Base-by-base conservation (phyloP, 164 flowering plant genomes). In the Warburgia ugandensis region DNA sequence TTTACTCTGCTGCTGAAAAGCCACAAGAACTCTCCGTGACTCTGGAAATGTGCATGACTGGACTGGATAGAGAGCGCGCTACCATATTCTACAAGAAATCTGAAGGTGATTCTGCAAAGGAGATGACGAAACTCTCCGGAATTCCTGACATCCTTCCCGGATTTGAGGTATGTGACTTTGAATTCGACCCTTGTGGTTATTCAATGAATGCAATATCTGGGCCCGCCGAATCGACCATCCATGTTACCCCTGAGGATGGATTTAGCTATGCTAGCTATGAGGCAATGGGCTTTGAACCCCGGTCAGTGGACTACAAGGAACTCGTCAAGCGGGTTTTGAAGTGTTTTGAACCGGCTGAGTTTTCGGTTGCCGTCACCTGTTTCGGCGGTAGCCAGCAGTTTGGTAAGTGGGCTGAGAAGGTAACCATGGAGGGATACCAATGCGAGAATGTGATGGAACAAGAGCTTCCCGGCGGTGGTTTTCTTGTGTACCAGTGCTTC, bases 221-320 rank as follows among this genome's bases (percentile, higher is more conserved):
- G 0, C 22, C 31, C 3, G 81, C 79, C 0, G 53, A 53, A 5
- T 84, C 95, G 0, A 86, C 87, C 1, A 72, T 83, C 28, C 95
- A 86, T 50, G 86, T 86, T 19, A 86, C 95, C 14, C 95, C 95
- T 1, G 95, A 86, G 55, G 89, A 79, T 13, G 92, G 86, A 0
- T 86, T 81, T 73, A 83, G 92, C 66, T 86, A 86, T 23, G 92
- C 92, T 0, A 86, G 95, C 64, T 86, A 68, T 37, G 95, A 86
- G 56, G 77, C 86, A 4, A 53, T 62, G 56, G 88, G 86, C 17
- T 66, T 72, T 37, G 77, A 77, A 50, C 54, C 64, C 0, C 33
- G 36, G 5, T 4, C 29, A 1, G 62, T 74, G 3, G 55, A 48
- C 7, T 49, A 79, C 36, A 56, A 30, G 11, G 36, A 47, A 2